A percentile compares a stretch with the other conserved stretches of the same genome.
phyloP scores from a whole-genome alignment of 208 protist species.

The Leishmania martiniquensis region DNA sequence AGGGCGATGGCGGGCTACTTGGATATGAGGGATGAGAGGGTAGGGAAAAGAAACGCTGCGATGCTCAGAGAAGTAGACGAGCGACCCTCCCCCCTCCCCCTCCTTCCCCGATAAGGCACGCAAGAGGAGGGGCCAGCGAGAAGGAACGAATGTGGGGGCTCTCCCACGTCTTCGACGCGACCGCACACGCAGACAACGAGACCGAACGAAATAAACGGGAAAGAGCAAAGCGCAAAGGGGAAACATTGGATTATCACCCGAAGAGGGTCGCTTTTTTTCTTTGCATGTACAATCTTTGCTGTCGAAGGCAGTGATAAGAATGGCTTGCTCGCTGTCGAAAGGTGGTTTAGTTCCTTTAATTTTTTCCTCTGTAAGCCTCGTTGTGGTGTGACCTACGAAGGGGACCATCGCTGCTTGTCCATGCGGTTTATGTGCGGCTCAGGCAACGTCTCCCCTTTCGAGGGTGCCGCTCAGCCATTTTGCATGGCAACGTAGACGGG shows the following conservation, averaged over 20 bases:
- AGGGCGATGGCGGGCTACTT: not conserved
- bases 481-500: not conserved
- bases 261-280: no score
- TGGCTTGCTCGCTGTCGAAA: no score
- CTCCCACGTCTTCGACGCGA: no score
- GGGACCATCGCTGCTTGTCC: not conserved
- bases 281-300: no score
- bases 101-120: not conserved
- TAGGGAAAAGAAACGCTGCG: not conserved
- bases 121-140: not conserved
- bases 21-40: not conserved
- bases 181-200: not conserved
- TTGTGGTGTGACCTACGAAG: not conserved
- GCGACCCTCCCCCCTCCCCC: not conserved
- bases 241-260: not conserved
- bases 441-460: not conserved
- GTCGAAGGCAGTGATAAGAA: no score
- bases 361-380: constrained; percentile 15
- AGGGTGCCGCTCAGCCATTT: not conserved
- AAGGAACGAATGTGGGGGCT: not conserved
- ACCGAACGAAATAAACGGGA: not conserved
- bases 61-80: not conserved
- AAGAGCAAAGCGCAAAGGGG: not conserved
- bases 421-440: not conserved
- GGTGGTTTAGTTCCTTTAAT: not conserved